Percentiles rank a stretch among this genome's conserved stretches.
Evolutionary conservation across 169 alveolate species (phyloP).

Genomic region (Plasmodium yoelii): DNA sequence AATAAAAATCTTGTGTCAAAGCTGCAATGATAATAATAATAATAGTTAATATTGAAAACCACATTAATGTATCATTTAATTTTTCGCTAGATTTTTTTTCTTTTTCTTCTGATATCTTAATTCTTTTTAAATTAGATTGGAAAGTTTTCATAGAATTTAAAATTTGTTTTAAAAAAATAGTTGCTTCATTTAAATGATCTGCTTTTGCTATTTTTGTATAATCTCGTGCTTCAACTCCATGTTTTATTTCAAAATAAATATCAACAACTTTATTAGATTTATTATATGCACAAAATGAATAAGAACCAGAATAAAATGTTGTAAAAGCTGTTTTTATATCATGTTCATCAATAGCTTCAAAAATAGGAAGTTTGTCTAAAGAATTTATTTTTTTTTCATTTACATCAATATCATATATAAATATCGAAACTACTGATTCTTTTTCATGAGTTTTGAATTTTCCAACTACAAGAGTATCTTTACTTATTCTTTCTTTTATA

Average conservation of each 20-base stretch:
- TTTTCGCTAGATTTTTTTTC: slow-evolving; percentile 62
- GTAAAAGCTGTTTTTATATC: slow-evolving; percentile 71
- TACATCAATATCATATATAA: slow-evolving; percentile 39
- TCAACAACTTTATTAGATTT: slow-evolving; percentile 5
- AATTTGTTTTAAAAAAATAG: slow-evolving; percentile 47
- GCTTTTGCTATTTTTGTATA: slow-evolving; percentile 56
- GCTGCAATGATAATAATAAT: slow-evolving; percentile 55
- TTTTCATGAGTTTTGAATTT: slow-evolving; percentile 40
- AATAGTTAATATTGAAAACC: slow-evolving; percentile 57
- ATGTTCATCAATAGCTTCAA: slow-evolving; percentile 56
- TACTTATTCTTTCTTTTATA: slow-evolving; percentile 53
- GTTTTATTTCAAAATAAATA: slow-evolving; percentile 43
- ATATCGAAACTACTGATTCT: slow-evolving; percentile 11
- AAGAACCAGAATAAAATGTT: slow-evolving; percentile 44
- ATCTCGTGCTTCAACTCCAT: slow-evolving; percentile 71
- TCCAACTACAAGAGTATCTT: slow-evolving; percentile 46
- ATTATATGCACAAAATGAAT: slow-evolving; percentile 65
- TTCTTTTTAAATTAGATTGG: slow-evolving; percentile 51
- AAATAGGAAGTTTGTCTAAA: slow-evolving; percentile 16
- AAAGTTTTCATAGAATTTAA: slow-evolving; percentile 46
- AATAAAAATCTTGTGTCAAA: slow-evolving; percentile 51
- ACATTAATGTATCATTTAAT: slow-evolving; percentile 65
- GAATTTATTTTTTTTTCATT: slow-evolving; percentile 25
- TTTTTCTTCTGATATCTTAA: slow-evolving; percentile 43
- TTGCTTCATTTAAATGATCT: slow-evolving; percentile 61